Evolutionary conservation across 83 land plant species (phyloP).

Genomic region (Picea engelmannii): DNA sequence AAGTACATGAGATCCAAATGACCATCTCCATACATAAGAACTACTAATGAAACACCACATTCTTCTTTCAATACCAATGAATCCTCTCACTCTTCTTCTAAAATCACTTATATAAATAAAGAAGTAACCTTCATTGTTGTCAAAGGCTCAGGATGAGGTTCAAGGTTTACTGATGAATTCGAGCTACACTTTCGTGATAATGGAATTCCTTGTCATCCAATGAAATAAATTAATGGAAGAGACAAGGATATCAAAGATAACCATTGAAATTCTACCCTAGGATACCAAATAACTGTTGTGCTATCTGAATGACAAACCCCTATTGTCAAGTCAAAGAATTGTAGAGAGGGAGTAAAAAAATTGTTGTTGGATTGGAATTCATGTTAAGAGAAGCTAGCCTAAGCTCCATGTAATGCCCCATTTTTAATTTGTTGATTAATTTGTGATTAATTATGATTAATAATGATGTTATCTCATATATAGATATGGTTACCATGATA

Average conservation of each 20-base stretch:
- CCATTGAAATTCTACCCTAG: too few relatives aligned
- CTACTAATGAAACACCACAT: background rate
- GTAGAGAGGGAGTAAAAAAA: conserved; percentile 9
- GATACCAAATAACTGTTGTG: too few relatives aligned
- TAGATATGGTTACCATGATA: too few relatives aligned
- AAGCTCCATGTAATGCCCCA: too few relatives aligned
- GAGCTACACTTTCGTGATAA: conserved; percentile 10
- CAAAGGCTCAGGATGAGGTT: conserved; percentile 17
- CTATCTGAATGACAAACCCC: too few relatives aligned
- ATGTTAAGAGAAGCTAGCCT: conserved; percentile 15
- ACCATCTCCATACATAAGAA: conserved; percentile 49
- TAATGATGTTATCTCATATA: too few relatives aligned
- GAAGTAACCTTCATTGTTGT: conserved; percentile 14
- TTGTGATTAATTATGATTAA: too few relatives aligned
- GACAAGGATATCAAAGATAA: too few relatives aligned
- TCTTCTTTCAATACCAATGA: too few relatives aligned
- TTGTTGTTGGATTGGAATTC: conserved; percentile 10
- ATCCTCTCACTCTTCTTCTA: too few relatives aligned
- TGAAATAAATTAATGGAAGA: background rate
- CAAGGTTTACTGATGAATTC: conserved; percentile 27
- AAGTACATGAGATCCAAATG: conserved; percentile 71
- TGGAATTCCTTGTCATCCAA: background rate
- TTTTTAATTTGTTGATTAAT: too few relatives aligned
- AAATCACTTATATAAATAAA: background rate
- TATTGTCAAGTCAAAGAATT: conserved; percentile 9